These are phyloP conservation scores for Henckelia pumila DNA, from an alignment of 257 asterid genomes.

Conservation along the genomic window DNA sequence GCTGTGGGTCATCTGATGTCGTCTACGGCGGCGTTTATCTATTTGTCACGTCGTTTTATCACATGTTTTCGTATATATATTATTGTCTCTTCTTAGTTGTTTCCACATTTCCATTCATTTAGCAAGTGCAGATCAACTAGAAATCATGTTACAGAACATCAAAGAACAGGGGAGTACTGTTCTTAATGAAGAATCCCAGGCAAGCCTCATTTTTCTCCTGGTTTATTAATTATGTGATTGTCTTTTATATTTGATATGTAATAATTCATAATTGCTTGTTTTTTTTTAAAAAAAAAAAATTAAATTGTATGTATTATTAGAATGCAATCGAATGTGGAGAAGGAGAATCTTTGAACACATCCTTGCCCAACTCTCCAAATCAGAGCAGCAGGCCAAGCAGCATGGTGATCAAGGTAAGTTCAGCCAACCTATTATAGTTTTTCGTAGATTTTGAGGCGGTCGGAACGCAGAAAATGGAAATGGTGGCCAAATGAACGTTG, in stretches of 20 bases:
- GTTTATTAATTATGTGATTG: neutral
- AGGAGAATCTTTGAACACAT: slow-evolving; percentile 32
- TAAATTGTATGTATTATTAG: slow-evolving; percentile 19
- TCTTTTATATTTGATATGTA: no score
- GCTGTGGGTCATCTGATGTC: slow-evolving; percentile 33
- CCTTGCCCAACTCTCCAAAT: slow-evolving; percentile 41
- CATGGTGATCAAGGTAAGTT: slow-evolving; percentile 79
- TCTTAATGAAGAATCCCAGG: slow-evolving; percentile 38
- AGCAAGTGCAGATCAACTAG: neutral
- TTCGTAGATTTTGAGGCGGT: no score
- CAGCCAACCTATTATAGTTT: neutral
- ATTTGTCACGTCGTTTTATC: slow-evolving; percentile 21
- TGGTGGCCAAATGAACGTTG: no score
- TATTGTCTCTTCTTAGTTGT: slow-evolving; percentile 9
- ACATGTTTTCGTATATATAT: neutral
- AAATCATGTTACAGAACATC: slow-evolving; percentile 46
- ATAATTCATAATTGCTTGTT: no score
- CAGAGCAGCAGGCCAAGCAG: slow-evolving; percentile 66
- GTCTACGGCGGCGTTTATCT: slow-evolving; percentile 30
- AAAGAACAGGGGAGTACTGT: slow-evolving; percentile 30
- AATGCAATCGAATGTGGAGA: slow-evolving; percentile 32
- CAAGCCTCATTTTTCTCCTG: slow-evolving; percentile 10
- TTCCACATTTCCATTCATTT: neutral
- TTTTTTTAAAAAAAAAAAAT: no score
- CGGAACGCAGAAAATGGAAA: no score